phyloP scores from a whole-genome alignment of 495 filamentous ascomycete genomes.

The Aspergillus steynii region DNA sequence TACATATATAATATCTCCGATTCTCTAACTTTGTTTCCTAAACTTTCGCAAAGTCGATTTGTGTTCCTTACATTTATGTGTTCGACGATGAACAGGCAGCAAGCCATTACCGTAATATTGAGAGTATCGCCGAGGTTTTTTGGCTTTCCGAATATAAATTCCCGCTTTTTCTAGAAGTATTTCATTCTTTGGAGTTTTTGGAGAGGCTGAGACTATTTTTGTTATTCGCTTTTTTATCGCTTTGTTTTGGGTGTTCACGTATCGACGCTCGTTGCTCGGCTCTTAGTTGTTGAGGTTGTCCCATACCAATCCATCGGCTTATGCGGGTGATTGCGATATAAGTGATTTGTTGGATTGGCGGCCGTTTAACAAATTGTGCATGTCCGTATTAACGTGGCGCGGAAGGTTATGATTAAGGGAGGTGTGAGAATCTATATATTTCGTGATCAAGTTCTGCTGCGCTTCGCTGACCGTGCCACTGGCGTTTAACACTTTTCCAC shows the following conservation, averaged over 20 bases:
- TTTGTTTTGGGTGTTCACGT: conserved; percentile 23
- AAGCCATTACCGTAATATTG: conserved; percentile 24
- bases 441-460: conserved; percentile 41
- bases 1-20: conserved; percentile 22
- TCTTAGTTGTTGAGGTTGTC: conserved; percentile 33
- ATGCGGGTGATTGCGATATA: conserved; percentile 35
- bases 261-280: conserved; percentile 27
- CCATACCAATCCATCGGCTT: conserved; percentile 36
- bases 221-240: conserved; percentile 13
- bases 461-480: conserved; percentile 33
- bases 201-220: conserved; percentile 16
- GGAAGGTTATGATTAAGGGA: conserved; percentile 42
- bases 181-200: conserved; percentile 12
- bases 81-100: conserved; percentile 22
- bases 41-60: conserved; percentile 26
- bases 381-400: conserved; percentile 33
- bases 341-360: conserved; percentile 27
- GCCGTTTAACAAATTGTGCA: conserved; percentile 31
- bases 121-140: conserved; percentile 24
- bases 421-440: conserved; percentile 29
- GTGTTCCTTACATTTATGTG: conserved; percentile 22
- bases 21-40: conserved; percentile 22
- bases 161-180: conserved; percentile 16
- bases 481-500: conserved; percentile 26
- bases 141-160: conserved; percentile 18